Base-by-base conservation (phyloP, 257 asterid genomes). In the Capsicum rhomboideum region DNA sequence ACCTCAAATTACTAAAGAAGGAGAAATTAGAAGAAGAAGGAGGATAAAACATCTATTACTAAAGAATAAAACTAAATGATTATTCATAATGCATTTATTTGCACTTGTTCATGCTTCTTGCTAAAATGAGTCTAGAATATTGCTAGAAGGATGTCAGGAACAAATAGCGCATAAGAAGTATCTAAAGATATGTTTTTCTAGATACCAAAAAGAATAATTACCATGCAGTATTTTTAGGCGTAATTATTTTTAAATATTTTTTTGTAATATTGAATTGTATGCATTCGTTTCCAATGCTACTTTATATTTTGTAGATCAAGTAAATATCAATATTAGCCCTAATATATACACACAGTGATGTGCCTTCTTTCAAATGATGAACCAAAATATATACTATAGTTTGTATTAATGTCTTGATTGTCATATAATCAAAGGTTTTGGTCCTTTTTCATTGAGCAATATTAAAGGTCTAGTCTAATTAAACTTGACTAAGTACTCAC, bases 151-250 rank as follows among this genome's bases (percentile, higher is more conserved):
- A 74, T 74, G 23, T 8, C 3, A 75, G 42, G 61, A 23, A 75
- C 61, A 49, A 75, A 50, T 9, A 75, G 61, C 1, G 34, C 2
- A 40, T 9, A 26, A 49, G 21, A 26, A 49, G 63, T 75, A 8
- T 75, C 13, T 75, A 23, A 75, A 5, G n/a, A 49, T 9, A 26
- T 14, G 81, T 75, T 26, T 49, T 16, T 8, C 2, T 40, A 68
- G 46, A 61, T 2, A 23, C 82, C 21, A 37, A 61, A 49, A 12
- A 63, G n/a, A 80, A 0, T 52, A 20, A 71, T 84, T 88, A 94
- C 98, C 98, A 87, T 90, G 92, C 92, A 92, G 88, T 91, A n/a
- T n/a, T n/a, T n/a, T n/a, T n/a, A n/a, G n/a, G n/a, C n/a, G n/a
- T n/a, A n/a, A n/a, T n/a, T n/a, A n/a, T n/a, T n/a, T n/a, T n/a